A percentile compares a stretch with the other conserved stretches of the same genome.
Evolutionary conservation across 495 filamentous ascomycete genomes (phyloP).

Genomic region (Tuber umbilicatum): DNA sequence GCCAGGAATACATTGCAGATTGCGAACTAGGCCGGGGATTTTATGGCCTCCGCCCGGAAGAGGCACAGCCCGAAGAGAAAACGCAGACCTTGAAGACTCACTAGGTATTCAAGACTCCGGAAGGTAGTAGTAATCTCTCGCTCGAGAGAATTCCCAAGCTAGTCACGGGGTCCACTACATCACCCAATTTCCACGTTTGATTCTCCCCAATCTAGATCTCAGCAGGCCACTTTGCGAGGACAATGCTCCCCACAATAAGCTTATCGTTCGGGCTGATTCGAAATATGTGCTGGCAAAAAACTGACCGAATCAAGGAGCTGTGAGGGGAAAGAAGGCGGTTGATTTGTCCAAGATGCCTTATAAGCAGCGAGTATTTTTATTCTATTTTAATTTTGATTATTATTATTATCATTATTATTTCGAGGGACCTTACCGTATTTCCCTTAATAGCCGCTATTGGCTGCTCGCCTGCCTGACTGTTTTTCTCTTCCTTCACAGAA

Average conservation of each 20-base stretch:
- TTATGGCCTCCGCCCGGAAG: background rate
- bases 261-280: background rate
- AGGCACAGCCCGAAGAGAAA: background rate
- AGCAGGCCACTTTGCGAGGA: background rate
- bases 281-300: slow-evolving; percentile 2
- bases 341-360: background rate
- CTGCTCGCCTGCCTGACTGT: background rate
- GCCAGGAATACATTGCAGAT: background rate
- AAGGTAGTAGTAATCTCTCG: background rate
- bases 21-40: background rate
- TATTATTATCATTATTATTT: background rate
- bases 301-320: background rate
- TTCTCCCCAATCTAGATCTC: background rate
- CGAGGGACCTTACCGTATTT: background rate
- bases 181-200: background rate
- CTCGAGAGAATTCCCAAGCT: background rate
- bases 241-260: slow-evolving; percentile 1
- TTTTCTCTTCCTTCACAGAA: background rate
- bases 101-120: background rate
- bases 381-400: background rate
- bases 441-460: slow-evolving; percentile 1
- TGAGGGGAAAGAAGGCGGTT: background rate
- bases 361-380: background rate
- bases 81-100: background rate
- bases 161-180: background rate